Percentiles rank a stretch among this genome's conserved stretches.
Conservation (phyloP, 2,329 filamentous ascomycete genomes). For the Penicillium carneum region DNA sequence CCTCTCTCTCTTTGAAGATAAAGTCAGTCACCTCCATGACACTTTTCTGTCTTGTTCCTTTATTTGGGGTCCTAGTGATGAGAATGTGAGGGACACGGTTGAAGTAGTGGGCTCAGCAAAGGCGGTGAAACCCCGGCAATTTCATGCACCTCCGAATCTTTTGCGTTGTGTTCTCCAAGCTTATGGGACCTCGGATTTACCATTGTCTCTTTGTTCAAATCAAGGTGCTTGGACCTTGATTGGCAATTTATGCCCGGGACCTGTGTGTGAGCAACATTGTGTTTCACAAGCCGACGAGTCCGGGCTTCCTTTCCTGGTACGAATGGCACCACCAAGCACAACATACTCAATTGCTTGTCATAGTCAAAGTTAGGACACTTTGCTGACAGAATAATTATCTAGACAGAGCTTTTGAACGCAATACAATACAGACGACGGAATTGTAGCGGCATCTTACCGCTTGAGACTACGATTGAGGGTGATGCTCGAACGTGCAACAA, state of each 20-base stretch:
- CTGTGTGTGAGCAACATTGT: not conserved
- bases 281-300: not conserved
- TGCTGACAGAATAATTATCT: constrained; percentile 14
- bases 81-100: constrained; percentile 26
- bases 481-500: constrained; percentile 61
- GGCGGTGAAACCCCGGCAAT: constrained; percentile 41
- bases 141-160: constrained; percentile 38
- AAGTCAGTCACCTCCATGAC: constrained; percentile 89
- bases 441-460: constrained; percentile 36
- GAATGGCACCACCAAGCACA: constrained; percentile 30
- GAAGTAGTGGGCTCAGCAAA: constrained; percentile 36
- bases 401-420: constrained; percentile 23
- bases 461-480: constrained; percentile 46
- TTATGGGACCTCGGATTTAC: constrained; percentile 22
- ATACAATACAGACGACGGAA: constrained; percentile 39
- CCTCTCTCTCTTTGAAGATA: constrained; percentile 78
- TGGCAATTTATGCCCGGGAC: not conserved
- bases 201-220: constrained; percentile 2
- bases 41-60: constrained; percentile 6
- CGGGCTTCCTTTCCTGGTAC: constrained; percentile 27
- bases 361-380: not conserved
- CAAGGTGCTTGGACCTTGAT: not conserved
- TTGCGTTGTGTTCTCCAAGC: constrained; percentile 27
- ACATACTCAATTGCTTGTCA: constrained; percentile 14
- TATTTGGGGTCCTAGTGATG: constrained; percentile 14